Evolutionary conservation across 768 basidiomycete genomes (phyloP), one percentile per base, ranked within the genome.

Genomic region (Royoungia palumana): DNA sequence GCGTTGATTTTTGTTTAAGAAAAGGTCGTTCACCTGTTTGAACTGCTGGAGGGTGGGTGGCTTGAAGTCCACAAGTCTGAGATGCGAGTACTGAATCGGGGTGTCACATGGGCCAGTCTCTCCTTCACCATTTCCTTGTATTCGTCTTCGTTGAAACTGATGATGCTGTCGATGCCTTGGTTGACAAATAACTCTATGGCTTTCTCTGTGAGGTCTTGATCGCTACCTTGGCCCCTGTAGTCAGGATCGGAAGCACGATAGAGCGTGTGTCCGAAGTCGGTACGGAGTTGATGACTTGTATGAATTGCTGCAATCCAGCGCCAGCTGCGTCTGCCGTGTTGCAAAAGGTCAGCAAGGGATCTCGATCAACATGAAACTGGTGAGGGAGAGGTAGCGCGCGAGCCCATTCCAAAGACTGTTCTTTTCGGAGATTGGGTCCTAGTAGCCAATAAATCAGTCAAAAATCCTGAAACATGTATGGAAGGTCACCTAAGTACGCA

Each of bases 211-310:
- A 63, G 53, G 5, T 49, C 13, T 46, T 64, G 63, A 30, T 54
- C 47, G 0, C 28, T 16, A 11, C 51, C 49, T 7, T 16, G 6
- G 17, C 0, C 8, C 1, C 10, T 30, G 45, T 63, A 63, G 47
- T 53, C 54, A 19, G 62, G 57, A 1, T 60, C 51, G 4, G 62
- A 64, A 35, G 62, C 41, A 21, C 62, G 63, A 35, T 53, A 55
- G 20, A 62, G 54, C 13, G 46, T 46, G 22, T 56, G 54, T 17
- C 50, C 54, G 10, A n/a, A n/a, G 4, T 38, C 12, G 50, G 59
- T 11, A 60, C 50, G 11, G 19, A 41, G 3, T 44, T 12, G 6
- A 47, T 59, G 38, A 56, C 61, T 12, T 41, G 42, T 8, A 21
- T 45, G 35, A 57, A 62, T 40, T 43, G 37, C n/a, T 47, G 12